Evolutionary conservation across 805 yeast genomes (phyloP), one percentile per base, ranked within the genome.

Genomic region (Komagataella pastoris): DNA sequence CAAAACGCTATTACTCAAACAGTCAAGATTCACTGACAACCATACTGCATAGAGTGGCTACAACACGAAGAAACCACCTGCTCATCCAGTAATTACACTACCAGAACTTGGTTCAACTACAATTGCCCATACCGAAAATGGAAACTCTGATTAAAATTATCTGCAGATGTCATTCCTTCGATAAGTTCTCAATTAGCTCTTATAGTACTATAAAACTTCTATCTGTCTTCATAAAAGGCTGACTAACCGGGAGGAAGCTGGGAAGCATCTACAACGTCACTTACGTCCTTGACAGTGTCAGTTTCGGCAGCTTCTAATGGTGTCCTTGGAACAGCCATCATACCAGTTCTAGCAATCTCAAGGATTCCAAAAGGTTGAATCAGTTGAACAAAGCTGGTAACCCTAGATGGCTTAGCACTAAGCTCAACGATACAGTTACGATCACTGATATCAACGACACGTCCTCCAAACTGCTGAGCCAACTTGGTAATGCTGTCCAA

Each of bases 281-380:
- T 72, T 43, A 83, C 85, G 54, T 78, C 81, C 55, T 71, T 71
- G 14, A 70, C 68, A 2, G 71, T 72, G 17, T 70, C 76, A 47
- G 66, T 70, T 44, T 63, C 61, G 47, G 63, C 66, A 19, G 70
- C 70, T 56, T 83, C 87, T 59, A 89, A 71, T 47, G 96, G 97
- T 49, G 98, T 88, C 77, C 97, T 83, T 63, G 98, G 95, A 61
- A 93, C 77, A 7, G 98, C 99, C 91, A 93, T 89, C 95, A 91
- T 88, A 71, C 99, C 99, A 23, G 96, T 85, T 72, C 99, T 81
- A 47, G 97, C 96, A 61, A 91, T 85, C 71, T 93, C 99, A 62
- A 93, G 77, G 53, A 93, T 83, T 63, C 99, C 99, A 64, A 93
- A 93, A 47, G 99, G 99, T 66, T 88, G 93, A 64, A 90, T 75